Percentiles rank a stretch among this genome's conserved stretches.
Evolutionary conservation across 1,284 basidiomycete genomes (phyloP).

Genomic region (Coniferiporia sulphurascens): DNA sequence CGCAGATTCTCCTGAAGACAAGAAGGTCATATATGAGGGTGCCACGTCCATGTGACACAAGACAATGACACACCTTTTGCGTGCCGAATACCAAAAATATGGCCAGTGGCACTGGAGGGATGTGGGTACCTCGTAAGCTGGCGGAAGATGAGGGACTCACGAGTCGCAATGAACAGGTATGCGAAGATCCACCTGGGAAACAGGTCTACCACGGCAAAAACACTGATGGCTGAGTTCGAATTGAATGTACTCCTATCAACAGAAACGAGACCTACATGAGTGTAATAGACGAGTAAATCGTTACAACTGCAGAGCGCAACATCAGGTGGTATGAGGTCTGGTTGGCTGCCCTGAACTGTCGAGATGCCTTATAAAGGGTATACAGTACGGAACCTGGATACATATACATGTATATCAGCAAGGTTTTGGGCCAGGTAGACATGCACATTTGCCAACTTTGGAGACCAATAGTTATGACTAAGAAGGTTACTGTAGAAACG

Average conservation of each 20-base stretch:
- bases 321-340: conserved; percentile 8
- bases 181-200: conserved; percentile 6
- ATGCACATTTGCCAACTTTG: conserved; percentile 1
- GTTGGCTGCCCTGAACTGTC: conserved; percentile 5
- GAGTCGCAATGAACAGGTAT: conserved; percentile 13
- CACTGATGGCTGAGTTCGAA: background rate
- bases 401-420: background rate
- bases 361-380: conserved; percentile 4
- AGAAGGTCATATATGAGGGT: background rate
- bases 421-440: background rate
- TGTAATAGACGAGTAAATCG: conserved; percentile 7
- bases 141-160: conserved; percentile 2
- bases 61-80: conserved; percentile 9
- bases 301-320: conserved; percentile 11
- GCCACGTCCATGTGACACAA: background rate
- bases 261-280: conserved; percentile 11
- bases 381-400: conserved; percentile 4
- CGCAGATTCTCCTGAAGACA: conserved; percentile 11
- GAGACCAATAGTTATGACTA: conserved; percentile 8
- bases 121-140: background rate
- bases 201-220: conserved; percentile 5
- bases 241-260: background rate
- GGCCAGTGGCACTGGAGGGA: conserved; percentile 15
- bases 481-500: conserved; percentile 4
- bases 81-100: conserved; percentile 16